Evolutionary conservation across 2,329 filamentous ascomycete species (phyloP).

Genomic region (Penicillium digitatum): DNA sequence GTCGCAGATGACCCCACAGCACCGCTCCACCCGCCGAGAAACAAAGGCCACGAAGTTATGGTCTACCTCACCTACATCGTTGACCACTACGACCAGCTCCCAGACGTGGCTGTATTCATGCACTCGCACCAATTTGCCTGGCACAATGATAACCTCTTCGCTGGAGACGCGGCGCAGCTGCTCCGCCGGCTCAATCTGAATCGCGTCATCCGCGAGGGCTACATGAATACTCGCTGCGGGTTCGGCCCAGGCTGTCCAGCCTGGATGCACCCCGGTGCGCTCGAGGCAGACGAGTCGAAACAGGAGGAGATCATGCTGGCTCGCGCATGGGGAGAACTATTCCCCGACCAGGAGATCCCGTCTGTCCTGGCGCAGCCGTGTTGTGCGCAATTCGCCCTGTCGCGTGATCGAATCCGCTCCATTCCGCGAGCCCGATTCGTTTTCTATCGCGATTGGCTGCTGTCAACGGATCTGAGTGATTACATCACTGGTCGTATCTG

Average conservation of each 20-base stretch:
- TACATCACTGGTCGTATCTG: slow-evolving; percentile 57
- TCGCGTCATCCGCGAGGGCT: slow-evolving; percentile 52
- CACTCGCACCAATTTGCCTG: slow-evolving; percentile 55
- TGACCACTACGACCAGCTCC: slow-evolving; percentile 57
- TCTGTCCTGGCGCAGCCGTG: slow-evolving; percentile 57
- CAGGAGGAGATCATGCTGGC: slow-evolving; percentile 48
- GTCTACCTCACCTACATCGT: slow-evolving; percentile 61
- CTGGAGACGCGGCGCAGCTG: slow-evolving; percentile 49
- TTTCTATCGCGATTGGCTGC: slow-evolving; percentile 58
- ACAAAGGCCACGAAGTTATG: slow-evolving; percentile 62
- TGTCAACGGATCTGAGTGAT: slow-evolving; percentile 54
- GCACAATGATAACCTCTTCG: slow-evolving; percentile 57
- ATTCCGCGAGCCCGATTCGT: slow-evolving; percentile 53
- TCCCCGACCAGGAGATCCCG: slow-evolving; percentile 44
- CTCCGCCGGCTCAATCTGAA: slow-evolving; percentile 51
- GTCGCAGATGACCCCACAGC: slow-evolving; percentile 51
- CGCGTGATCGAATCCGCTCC: slow-evolving; percentile 53
- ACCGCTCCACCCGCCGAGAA: slow-evolving; percentile 51
- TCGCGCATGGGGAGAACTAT: slow-evolving; percentile 47
- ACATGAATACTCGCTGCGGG: slow-evolving; percentile 58
- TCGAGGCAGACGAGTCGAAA: slow-evolving; percentile 41
- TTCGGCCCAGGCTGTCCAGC: slow-evolving; percentile 57
- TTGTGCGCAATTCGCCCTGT: slow-evolving; percentile 62
- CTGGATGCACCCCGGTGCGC: slow-evolving; percentile 51
- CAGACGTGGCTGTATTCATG: slow-evolving; percentile 58